A percentile compares a stretch with the other conserved stretches of the same genome.
Conservation (phyloP, 257 asterid genomes). For the Nicotiana undulata region DNA sequence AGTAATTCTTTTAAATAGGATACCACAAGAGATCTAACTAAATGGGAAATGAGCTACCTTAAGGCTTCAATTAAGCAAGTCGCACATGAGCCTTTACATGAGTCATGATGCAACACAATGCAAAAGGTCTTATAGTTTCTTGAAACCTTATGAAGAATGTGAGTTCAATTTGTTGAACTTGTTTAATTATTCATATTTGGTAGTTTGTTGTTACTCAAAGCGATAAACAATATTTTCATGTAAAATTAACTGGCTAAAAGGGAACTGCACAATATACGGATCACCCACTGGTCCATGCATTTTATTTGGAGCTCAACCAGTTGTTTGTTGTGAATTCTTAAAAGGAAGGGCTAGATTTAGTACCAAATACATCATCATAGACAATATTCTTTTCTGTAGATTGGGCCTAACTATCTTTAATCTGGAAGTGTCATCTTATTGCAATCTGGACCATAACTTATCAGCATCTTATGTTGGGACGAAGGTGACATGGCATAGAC, state of each 20-base stretch:
- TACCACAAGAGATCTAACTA: not conserved
- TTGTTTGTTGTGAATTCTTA: not conserved
- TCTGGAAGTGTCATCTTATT: not conserved
- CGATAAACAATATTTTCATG: not conserved
- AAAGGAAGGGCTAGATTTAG: not conserved
- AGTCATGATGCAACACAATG: slow-evolving; percentile 3
- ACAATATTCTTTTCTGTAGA: not conserved
- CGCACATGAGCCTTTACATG: not conserved
- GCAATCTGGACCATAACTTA: not conserved
- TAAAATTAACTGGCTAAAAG: not conserved
- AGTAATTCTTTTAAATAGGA: not conserved
- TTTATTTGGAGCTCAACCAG: not conserved
- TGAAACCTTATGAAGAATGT: not conserved
- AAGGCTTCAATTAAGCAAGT: slow-evolving; percentile 1
- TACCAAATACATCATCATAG: not conserved
- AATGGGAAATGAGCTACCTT: not conserved
- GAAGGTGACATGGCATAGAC: not conserved
- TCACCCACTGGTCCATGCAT: not conserved
- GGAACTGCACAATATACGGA: not conserved
- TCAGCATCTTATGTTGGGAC: not conserved
- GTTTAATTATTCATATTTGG: not conserved
- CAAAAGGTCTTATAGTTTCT: not conserved
- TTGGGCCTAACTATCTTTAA: not conserved
- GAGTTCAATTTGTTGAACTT: not conserved
- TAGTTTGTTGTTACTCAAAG: not conserved